phyloP scores from a whole-genome alignment of 2,329 filamentous ascomycete species.

The Colletotrichum lentis region DNA sequence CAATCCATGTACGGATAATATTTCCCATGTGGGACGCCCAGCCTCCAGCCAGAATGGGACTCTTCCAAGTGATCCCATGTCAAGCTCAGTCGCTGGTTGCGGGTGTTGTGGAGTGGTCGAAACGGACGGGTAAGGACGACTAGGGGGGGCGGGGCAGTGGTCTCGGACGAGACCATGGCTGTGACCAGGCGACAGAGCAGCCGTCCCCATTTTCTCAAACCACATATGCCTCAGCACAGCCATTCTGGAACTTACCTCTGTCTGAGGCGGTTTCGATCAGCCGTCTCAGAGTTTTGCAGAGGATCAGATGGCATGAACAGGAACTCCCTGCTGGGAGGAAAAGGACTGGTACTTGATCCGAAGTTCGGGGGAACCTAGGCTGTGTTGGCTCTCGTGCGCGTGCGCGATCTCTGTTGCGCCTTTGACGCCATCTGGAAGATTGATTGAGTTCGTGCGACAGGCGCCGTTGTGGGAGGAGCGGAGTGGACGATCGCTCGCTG shows the following conservation, averaged over 20 bases:
- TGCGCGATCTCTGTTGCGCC: constrained; percentile 26
- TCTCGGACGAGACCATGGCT: constrained; percentile 28
- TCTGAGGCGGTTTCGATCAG: constrained; percentile 40
- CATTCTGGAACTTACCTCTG: constrained; percentile 36
- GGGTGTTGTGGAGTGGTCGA: neutral
- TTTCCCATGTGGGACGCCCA: constrained; percentile 18
- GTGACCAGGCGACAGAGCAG: constrained; percentile 29
- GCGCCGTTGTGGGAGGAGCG: constrained; percentile 7
- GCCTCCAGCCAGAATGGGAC: constrained; percentile 10
- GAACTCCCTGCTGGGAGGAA: constrained; percentile 9
- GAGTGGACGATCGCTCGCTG: constrained; percentile 2
- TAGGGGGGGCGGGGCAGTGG: neutral
- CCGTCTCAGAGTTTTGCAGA: constrained; percentile 41
- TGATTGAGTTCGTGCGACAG: constrained; percentile 31
- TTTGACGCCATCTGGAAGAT: constrained; percentile 36
- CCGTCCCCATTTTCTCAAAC: constrained; percentile 43
- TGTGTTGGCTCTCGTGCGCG: constrained; percentile 21
- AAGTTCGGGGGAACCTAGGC: constrained; percentile 20
- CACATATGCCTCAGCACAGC: constrained; percentile 44
- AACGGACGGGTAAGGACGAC: neutral
- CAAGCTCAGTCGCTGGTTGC: neutral
- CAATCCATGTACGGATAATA: constrained; percentile 33
- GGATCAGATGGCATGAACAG: constrained; percentile 39
- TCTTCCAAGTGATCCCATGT: constrained; percentile 3
- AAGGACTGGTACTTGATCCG: constrained; percentile 5